Evolutionary conservation across 2,329 filamentous ascomycete species (phyloP), one percentile per base, ranked within the genome.

Genomic region (Clarireedia hainanense): DNA sequence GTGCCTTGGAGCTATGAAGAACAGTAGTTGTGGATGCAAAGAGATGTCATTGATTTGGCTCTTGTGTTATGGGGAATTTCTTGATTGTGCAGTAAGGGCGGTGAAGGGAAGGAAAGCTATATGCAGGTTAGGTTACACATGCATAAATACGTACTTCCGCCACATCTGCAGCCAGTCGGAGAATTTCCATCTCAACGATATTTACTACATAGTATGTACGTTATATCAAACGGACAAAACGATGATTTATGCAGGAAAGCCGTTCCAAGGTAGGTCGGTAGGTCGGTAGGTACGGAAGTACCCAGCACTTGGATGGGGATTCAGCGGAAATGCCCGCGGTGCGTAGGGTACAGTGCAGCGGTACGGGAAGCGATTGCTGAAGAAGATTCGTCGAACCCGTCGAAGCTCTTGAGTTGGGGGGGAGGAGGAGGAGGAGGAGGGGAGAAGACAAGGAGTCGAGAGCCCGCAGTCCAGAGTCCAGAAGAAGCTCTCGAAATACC

Each of bases 181-280:
- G 58, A 65, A 58, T 65, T 61, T 58, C 47, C 57, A 57, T 61
- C 55, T 53, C 59, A 58, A 60, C 43, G 43, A 53, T 53, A 42
- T 58, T 26, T 34, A 39, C 20, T 20, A 2, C 17, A 59, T 57
- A 46, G 47, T 36, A 47, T 30, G 20, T 51, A 53, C 20, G 20
- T 20, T 20, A 20, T 60, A 59, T 60, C 58, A 57, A 60, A 58
- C 58, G 54, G 20, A 47, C 23, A 43, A 50, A 50, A 15, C 24
- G 26, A 15, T 5, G 48, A 40, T 14, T 40, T 42, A 42, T 42
- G 39, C 39, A 42, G 39, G 39, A 42, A n/a, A 42, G 17, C 14
- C 17, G 30, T 34, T 34, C 30, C 14, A 42, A n/a, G 39, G 39
- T 14, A 14, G 37, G 5, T 39, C n/a, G 37, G 37, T 42, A 42